Evolutionary conservation across 2,329 filamentous ascomycete species (phyloP), one percentile per base, ranked within the genome.

Genomic region (Septoria petroselini): DNA sequence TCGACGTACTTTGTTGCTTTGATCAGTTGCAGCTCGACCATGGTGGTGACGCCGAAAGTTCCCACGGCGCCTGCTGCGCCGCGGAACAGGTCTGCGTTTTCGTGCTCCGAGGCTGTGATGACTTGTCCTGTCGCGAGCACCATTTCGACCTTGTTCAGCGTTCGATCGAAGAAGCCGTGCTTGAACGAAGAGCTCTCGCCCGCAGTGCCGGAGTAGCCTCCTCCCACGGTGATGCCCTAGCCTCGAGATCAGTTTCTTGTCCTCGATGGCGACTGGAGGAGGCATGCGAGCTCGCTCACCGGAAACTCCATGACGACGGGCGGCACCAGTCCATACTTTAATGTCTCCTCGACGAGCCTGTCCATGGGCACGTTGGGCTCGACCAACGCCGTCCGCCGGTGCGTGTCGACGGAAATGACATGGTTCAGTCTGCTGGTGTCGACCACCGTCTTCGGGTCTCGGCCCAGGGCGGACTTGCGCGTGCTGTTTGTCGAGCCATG

Each of bases 401-500:
- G 59, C 0, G 59, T 65, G 62, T 88, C 77, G 39, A 91, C 71
- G 7, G 73, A 68, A 7, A 91, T 71, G 12, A 91, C 78, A 65
- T 79, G 76, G 56, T 73, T 76, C 7, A 91, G 76, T 3, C 65
- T 62, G 67, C 82, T 84, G 30, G 84, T 88, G 65, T 88, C 84
- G 48, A 91, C 74, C 7, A 81, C 76, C 74, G 54, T 63, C 17
- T 30, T 57, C 3, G 59, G 58, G 30, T 65, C 60, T 19, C 54
- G 53, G 18, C 59, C 60, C 41, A 69, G 66, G 6, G 66, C 58
- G 7, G 67, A 66, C 19, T 77, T 76, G 6, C 86, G 82, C 30
- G 86, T 90, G 68, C 82, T 87, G 70, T 88, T 89, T 19, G 86
- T 89, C 0, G 84, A 82, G 53, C 86, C 86, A 69, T 90, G 86